Evolutionary conservation across 2,329 filamentous ascomycete genomes (phyloP).

Genomic region (Leptographium lundbergii): DNA sequence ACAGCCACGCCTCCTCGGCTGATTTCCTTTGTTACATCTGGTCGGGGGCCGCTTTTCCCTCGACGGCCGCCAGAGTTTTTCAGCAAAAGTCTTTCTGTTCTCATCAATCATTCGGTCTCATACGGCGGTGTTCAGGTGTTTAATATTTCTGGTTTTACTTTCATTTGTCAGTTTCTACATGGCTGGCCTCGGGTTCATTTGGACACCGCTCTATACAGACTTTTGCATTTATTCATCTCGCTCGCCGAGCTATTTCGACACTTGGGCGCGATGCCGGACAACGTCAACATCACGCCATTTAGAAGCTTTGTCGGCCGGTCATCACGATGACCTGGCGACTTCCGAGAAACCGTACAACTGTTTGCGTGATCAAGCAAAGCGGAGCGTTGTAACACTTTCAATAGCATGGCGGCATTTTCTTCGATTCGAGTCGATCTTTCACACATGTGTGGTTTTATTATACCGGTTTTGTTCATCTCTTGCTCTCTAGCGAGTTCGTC

Average conservation of each 20-base stretch:
- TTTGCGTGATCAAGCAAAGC: neutral
- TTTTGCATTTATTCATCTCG: neutral
- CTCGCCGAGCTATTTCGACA: neutral
- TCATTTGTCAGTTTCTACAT: neutral
- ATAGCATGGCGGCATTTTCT: neutral
- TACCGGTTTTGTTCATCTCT: neutral
- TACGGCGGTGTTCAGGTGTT: slow-evolving; percentile 4
- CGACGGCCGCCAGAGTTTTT: neutral
- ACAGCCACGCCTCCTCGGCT: neutral
- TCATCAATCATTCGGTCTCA: slow-evolving; percentile 2
- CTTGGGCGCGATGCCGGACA: neutral
- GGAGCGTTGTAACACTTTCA: neutral
- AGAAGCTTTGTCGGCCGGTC: neutral
- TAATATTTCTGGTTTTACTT: neutral
- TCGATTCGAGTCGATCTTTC: neutral
- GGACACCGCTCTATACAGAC: slow-evolving; percentile 1
- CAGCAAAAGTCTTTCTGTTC: neutral
- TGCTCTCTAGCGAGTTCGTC: neutral
- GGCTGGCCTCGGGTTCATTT: neutral
- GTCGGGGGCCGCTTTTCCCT: neutral
- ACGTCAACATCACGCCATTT: neutral
- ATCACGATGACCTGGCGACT: no score
- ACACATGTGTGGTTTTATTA: neutral
- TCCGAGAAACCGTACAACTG: neutral
- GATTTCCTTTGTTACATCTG: neutral